Evolutionary conservation across 164 flowering plant genomes (phyloP).

Genomic region (Kalanchoe fedtschenkoi): DNA sequence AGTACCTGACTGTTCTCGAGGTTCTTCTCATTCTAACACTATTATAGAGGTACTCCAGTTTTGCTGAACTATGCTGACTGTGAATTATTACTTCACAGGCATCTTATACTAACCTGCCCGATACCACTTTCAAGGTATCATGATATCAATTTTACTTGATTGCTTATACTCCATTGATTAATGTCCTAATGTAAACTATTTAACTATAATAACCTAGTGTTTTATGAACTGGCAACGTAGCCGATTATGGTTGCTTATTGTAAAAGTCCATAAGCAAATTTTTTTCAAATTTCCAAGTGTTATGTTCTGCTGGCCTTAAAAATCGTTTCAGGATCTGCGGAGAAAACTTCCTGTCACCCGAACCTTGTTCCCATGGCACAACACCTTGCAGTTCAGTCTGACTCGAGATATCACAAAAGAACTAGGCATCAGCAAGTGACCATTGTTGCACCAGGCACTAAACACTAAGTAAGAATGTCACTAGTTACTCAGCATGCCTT

Average conservation of each 20-base stretch:
- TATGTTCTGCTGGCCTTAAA: background rate
- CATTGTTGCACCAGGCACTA: constrained; percentile 2
- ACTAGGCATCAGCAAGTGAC: constrained; percentile 60
- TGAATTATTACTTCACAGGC: constrained; percentile 30
- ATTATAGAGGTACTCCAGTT: background rate
- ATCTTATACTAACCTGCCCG: constrained; percentile 80
- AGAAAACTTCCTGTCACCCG: constrained; percentile 97
- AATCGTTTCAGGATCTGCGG: constrained; percentile 66
- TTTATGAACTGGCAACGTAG: background rate
- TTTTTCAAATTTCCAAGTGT: background rate
- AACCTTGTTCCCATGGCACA: constrained; percentile 92
- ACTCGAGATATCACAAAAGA: constrained; percentile 70
- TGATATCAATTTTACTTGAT: too few species aligned
- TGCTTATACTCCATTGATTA: background rate
- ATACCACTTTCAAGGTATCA: constrained; percentile 88
- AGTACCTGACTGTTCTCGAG: constrained; percentile 84
- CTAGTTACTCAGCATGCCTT: background rate
- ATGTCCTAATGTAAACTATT: background rate
- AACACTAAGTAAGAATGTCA: background rate
- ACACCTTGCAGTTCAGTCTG: constrained; percentile 69
- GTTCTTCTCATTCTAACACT: constrained; percentile 17
- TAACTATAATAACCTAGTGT: background rate
- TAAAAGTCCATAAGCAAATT: background rate
- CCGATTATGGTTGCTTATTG: background rate
- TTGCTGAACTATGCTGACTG: constrained; percentile 15